Evolutionary conservation across 2,329 filamentous ascomycete species (phyloP), one percentile per base, ranked within the genome.

Genomic region (Elsinoe fawcettii): DNA sequence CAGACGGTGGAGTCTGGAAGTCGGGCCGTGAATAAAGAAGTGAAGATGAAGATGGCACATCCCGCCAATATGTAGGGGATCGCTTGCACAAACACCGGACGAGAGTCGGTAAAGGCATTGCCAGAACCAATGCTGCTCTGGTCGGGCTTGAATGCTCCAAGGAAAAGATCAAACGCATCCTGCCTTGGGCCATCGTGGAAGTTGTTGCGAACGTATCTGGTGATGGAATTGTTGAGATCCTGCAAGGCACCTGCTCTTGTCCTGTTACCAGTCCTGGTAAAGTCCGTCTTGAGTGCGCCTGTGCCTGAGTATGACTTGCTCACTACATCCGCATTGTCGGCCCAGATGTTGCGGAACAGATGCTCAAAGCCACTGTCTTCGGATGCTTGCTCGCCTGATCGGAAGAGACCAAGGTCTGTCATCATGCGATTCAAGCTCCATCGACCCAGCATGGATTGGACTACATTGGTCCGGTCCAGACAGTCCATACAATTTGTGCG

Each of bases 401-500:
- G 73, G 65, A 97, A 81, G 54, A 96, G 75, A 34, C 91, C 91
- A 2, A 90, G 75, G 65, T 97, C 92, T 61, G 85, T 81, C 58
- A 99, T 83, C 77, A 96, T 93, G 62, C 90, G 86, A 60, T 91
- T 91, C 39, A 99, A 77, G 12, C 89, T 88, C 81, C 85, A 91
- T 54, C 92, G 86, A 8, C 88, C 93, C 59, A 99, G 82, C 87
- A 97, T 96, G 71, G 90, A 95, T 74, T 99, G 93, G 2, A 99
- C 90, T 5, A 99, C 91, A 66, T 99, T 99, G 55, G 93, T 99
- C 55, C 93, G 87, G 72, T 99, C 93, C 12, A 99, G 81, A 64
- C 95, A 99, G 73, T 99, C 93, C 93, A 99, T 99, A 75, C 93
- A 99, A 71, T 99, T 99, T 37, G 93, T 96, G 56, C 93, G 86